A percentile compares a stretch with the other conserved stretches of the same genome.
Conservation (phyloP, 2,329 filamentous ascomycete genomes). For the Neonectria faginata region DNA sequence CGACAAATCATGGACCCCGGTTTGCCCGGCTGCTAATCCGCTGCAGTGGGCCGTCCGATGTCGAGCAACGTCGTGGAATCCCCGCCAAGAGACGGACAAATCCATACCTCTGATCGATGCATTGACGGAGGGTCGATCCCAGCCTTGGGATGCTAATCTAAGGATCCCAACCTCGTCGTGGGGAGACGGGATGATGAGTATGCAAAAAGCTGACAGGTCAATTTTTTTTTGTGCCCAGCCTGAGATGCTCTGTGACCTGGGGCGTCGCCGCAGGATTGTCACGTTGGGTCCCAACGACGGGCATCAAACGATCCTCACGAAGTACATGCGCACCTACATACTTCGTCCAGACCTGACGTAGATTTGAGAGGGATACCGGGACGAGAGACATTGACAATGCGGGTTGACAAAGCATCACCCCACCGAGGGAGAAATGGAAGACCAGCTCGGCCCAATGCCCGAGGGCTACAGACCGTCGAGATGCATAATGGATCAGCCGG, state of each 20-base stretch:
- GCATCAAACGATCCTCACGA: background rate
- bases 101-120: background rate
- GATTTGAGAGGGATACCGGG: background rate
- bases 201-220: slow-evolving; percentile 20
- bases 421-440: slow-evolving; percentile 32
- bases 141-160: background rate
- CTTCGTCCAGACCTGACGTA: background rate
- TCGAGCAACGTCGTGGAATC: slow-evolving; percentile 16
- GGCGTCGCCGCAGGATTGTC: slow-evolving; percentile 9
- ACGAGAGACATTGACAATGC: slow-evolving; percentile 33
- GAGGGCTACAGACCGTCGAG: slow-evolving; percentile 43
- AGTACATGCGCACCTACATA: no score
- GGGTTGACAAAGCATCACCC: slow-evolving; percentile 38
- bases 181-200: slow-evolving; percentile 7
- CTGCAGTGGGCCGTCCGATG: slow-evolving; percentile 21
- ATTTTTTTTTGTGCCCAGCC: slow-evolving; percentile 13
- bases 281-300: slow-evolving; percentile 11
- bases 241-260: background rate
- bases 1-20: slow-evolving; percentile 14
- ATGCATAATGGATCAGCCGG: slow-evolving; percentile 46
- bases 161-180: slow-evolving; percentile 1
- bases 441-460: slow-evolving; percentile 43
- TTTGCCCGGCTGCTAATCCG: slow-evolving; percentile 12
- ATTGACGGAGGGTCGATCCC: slow-evolving; percentile 17
- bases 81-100: slow-evolving; percentile 20